Conservation (phyloP, 441 rosid species). For the Populus tomentosa region DNA sequence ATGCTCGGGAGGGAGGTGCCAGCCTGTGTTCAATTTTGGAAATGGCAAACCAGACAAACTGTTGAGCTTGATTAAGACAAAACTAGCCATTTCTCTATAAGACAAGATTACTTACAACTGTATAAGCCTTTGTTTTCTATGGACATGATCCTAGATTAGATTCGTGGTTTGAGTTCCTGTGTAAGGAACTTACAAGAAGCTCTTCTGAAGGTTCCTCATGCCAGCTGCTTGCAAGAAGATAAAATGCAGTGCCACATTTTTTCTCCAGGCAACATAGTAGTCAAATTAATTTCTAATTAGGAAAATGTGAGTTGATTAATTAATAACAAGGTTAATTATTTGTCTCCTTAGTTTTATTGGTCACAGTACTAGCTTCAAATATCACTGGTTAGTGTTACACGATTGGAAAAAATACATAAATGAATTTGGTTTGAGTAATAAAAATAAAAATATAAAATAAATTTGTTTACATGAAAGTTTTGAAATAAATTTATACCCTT, state of each 20-base stretch:
- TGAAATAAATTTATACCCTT: too few relatives aligned
- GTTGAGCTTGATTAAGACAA: not conserved
- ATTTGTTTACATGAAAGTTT: too few relatives aligned
- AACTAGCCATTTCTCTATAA: not conserved
- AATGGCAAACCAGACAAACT: conserved; percentile 13
- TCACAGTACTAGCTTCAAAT: not conserved
- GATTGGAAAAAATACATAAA: too few relatives aligned
- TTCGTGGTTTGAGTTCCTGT: not conserved
- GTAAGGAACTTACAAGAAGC: conserved; percentile 22
- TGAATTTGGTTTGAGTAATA: too few relatives aligned
- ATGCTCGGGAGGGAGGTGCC: conserved; percentile 34
- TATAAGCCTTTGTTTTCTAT: conserved; percentile 18
- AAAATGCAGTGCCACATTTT: not conserved
- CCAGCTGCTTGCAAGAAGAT: not conserved
- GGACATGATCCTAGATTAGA: conserved; percentile 18
- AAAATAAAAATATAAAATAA: too few relatives aligned
- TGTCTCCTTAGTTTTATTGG: too few relatives aligned
- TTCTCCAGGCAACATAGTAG: not conserved
- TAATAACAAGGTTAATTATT: not conserved
- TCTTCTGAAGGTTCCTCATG: conserved; percentile 22
- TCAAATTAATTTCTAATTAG: not conserved
- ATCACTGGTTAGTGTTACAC: not conserved
- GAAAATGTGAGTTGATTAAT: not conserved
- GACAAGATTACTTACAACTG: conserved; percentile 2
- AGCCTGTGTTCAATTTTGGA: conserved; percentile 16